These are phyloP conservation scores for Dactylonectria estremocensis DNA, from an alignment of 2,329 filamentous ascomycete species.

Conservation along the genomic window DNA sequence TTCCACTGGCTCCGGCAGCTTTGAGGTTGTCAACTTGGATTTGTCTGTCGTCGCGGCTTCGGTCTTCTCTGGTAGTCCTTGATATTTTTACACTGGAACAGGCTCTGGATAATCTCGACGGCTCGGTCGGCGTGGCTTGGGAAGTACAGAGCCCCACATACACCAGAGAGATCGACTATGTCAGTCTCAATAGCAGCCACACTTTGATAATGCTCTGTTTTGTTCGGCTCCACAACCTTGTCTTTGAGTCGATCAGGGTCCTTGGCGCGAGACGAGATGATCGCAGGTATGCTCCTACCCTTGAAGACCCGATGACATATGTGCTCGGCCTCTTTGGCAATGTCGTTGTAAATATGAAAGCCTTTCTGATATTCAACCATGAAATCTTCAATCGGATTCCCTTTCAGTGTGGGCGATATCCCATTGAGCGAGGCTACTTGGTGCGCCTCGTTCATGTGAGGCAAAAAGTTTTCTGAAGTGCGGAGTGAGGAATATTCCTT, in stretches of 20 bases:
- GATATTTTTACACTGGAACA: background rate
- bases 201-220: background rate
- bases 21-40: no score
- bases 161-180: slow-evolving; percentile 12
- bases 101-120: background rate
- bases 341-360: no score
- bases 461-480: no score
- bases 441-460: no score
- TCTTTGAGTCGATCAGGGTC: background rate
- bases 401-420: no score
- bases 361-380: no score
- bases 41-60: no score
- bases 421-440: no score
- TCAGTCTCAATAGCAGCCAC: slow-evolving; percentile 9
- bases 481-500: no score
- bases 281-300: slow-evolving; percentile 10
- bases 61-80: background rate
- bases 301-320: slow-evolving; percentile 2
- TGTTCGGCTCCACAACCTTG: slow-evolving; percentile 14
- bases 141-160: slow-evolving; percentile 24
- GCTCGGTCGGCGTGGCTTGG: slow-evolving; percentile 1
- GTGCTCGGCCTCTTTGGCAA: slow-evolving; percentile 3
- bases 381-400: no score
- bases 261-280: slow-evolving; percentile 24
- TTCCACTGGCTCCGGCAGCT: no score